phyloP scores from a whole-genome alignment of 2,329 filamentous ascomycete species.

The Fusarium decemcellulare region DNA sequence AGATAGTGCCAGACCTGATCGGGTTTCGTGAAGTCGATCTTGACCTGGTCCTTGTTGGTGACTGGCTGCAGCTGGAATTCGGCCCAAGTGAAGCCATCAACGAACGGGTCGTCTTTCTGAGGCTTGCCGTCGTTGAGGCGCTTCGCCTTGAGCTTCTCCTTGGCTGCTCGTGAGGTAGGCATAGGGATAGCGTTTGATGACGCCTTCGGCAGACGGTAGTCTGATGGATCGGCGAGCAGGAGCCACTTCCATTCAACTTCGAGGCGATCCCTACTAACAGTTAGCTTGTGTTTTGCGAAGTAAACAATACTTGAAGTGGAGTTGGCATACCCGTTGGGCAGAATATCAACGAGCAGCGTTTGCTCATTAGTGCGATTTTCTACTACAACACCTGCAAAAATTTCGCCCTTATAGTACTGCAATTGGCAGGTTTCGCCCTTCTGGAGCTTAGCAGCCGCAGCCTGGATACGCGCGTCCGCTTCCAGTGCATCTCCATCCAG shows the following conservation, averaged over 20 bases:
- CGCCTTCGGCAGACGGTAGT: slow-evolving; percentile 81
- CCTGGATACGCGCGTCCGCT: slow-evolving; percentile 75
- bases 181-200: slow-evolving; percentile 80
- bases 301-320: neutral
- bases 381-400: slow-evolving; percentile 90
- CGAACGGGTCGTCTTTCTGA: slow-evolving; percentile 76
- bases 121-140: slow-evolving; percentile 73
- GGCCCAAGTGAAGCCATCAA: slow-evolving; percentile 79
- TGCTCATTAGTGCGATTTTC: slow-evolving; percentile 86
- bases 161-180: slow-evolving; percentile 73
- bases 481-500: slow-evolving; percentile 79
- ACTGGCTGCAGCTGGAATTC: slow-evolving; percentile 81
- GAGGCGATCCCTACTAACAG: slow-evolving; percentile 72
- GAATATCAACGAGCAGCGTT: slow-evolving; percentile 82
- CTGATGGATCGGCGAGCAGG: slow-evolving; percentile 77
- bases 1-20: slow-evolving; percentile 92
- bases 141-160: slow-evolving; percentile 78
- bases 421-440: slow-evolving; percentile 87
- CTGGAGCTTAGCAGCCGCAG: slow-evolving; percentile 77
- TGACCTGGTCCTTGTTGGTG: slow-evolving; percentile 72
- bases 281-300: slow-evolving; percentile 53
- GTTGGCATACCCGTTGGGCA: slow-evolving; percentile 83
- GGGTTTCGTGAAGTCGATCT: slow-evolving; percentile 79
- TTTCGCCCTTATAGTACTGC: slow-evolving; percentile 86
- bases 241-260: slow-evolving; percentile 91